Evolutionary conservation across 108 stramenopile genomes (phyloP), one percentile per base, ranked within the genome.

Genomic region (Nitzschia palea): DNA sequence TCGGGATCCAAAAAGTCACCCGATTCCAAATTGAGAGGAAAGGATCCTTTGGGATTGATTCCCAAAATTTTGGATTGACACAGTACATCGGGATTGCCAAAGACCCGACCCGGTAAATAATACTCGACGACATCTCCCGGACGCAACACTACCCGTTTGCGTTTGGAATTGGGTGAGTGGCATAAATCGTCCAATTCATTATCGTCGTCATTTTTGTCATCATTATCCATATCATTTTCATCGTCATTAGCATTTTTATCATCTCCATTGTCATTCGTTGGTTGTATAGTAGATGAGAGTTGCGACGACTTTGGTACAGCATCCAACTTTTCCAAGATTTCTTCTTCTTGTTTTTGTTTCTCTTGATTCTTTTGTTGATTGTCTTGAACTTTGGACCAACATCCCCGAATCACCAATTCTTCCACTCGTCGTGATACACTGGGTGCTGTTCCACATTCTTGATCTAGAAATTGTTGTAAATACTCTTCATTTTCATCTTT

Each of bases 81-180:
- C 47, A 48, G 22, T 4, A 48, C 47, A 20, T 48, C 47, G 4
- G 47, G 47, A 48, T 58, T 55, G 23, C 67, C 67, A 31, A 31
- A 23, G 4, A 58, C 53, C 5, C 34, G 31, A 35, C 17, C 35
- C 9, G 57, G 55, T 3, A 55, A 9, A 33, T 68, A 68, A 22
- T 45, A 68, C 36, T 56, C 40, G 12, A 68, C 15, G 18, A 68
- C 26, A 68, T 68, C 67, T n/a, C 56, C 67, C 3, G 37, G 35
- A 12, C 56, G 33, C 25, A 68, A 12, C 17, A 22, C 26, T 28
- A 17, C 31, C 52, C 25, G 30, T 22, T 68, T 68, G 32, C n/a
- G 2, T 53, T 34, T 37, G 5, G n/a, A 9, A 4, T 9, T 8
- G 8, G 47, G 47, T 4, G 47, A 48, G n/a, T n/a, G n/a, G n/a